phyloP scores from a whole-genome alignment of 164 flowering plant genomes.

The Sedum album region DNA sequence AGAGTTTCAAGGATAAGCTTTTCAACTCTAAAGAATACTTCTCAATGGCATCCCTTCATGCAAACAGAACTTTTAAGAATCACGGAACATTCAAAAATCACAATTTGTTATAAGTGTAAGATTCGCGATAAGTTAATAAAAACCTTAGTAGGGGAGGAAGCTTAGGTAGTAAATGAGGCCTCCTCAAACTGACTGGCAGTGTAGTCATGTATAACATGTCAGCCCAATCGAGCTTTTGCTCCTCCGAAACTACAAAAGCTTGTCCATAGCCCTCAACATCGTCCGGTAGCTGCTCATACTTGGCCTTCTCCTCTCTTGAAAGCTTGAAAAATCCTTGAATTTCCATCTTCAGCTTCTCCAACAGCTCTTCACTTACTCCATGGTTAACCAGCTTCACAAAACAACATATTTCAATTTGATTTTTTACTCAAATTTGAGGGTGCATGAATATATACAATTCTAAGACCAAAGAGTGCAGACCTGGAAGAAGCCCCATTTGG shows the following conservation, averaged over 20 bases:
- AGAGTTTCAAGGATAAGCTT: conserved; percentile 14
- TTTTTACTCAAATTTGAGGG: background rate
- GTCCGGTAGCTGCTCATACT: conserved; percentile 22
- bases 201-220: conserved; percentile 20
- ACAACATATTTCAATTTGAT: background rate
- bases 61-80: background rate
- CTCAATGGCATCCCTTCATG: conserved; percentile 24
- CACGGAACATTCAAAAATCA: too few relatives aligned
- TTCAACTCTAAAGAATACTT: conserved; percentile 18
- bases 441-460: background rate
- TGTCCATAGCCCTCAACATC: conserved; percentile 36
- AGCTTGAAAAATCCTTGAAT: conserved; percentile 24
- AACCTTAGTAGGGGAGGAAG: conserved; percentile 22
- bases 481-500: conserved; percentile 41
- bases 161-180: conserved; percentile 16
- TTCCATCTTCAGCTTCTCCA: conserved; percentile 25
- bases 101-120: background rate
- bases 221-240: conserved; percentile 27
- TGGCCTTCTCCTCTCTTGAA: conserved; percentile 32
- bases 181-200: conserved; percentile 21
- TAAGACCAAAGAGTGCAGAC: conserved; percentile 6
- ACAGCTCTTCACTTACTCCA: conserved; percentile 18
- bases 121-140: background rate
- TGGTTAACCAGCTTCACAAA: conserved; percentile 29
- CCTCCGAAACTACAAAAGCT: conserved; percentile 30